Base-by-base conservation (phyloP, 176 grass and related monocot genomes). In the Oryza nivara region DNA sequence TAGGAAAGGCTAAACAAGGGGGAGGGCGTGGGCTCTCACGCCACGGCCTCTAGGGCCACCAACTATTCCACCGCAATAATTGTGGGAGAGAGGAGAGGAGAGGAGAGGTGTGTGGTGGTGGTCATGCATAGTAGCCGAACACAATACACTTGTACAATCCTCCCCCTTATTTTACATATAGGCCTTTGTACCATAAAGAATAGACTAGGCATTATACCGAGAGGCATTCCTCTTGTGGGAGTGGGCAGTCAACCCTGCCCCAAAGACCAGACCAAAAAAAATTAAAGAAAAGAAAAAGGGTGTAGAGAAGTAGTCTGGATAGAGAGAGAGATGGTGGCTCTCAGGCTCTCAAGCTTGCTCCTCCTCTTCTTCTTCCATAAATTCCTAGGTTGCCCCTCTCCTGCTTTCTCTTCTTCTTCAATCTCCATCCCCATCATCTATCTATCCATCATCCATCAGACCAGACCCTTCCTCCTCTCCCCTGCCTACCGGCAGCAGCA, bases 41-140 rank as follows among this genome's bases (percentile, higher is more conserved):
- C 36, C 35, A 23, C 68, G 10, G 68, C 49, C 20, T 46, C 19
- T 28, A 81, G 82, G 88, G 26, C 83, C 80, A 82, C 66, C 83
- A 72, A 77, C 88, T 85, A 52, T 89, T 48, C 88, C 69, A 70
- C 83, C 72, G 26, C 78, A 87, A 85, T 91, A 84, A 91, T 76
- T 84, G 89, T 80, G 8, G 58, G n/a, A 63, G 58, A 63, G 20
- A 17, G 58, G 9, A 15, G 8, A 15, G 51, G 49, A 52, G 49
- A 17, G 0, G 49, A 54, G 52, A 7, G 5, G 52, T 56, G 51
- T 43, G 52, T 56, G 52, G 80, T 5, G 26, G 40, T 60, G 64
- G 36, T 23, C 77, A 49, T 63, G 36, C 83, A 80, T 65, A 38
- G 73, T 23, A 88, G 68, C 48, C 64, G 25, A 19, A 58, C 32